Evolutionary conservation across 208 protist species (phyloP).

Genomic region (Wallacemonas sp.): DNA sequence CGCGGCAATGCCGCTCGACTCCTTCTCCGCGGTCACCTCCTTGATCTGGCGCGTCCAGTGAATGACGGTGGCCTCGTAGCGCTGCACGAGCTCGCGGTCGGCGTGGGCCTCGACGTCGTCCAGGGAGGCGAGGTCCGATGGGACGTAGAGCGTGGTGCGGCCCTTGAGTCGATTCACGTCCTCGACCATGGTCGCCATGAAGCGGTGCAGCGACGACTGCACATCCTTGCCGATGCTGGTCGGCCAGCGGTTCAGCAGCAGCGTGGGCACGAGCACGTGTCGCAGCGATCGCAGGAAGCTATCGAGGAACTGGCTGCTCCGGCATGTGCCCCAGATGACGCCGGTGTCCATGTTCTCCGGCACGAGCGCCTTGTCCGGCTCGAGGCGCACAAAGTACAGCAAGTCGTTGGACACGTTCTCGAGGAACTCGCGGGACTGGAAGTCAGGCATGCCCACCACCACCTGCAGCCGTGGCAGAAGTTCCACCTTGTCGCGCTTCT

Average conservation of each 20-base stretch:
- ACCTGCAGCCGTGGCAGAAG: constrained; percentile 25
- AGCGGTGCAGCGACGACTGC: constrained; percentile 93
- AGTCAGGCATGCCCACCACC: constrained; percentile 12
- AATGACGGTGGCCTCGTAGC: constrained; percentile 96
- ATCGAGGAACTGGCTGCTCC: constrained; percentile 61
- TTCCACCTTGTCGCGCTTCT: background rate
- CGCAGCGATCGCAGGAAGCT: constrained; percentile 89
- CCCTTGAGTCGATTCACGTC: constrained; percentile 93
- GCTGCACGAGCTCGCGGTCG: constrained; percentile 96
- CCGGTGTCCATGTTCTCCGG: constrained; percentile 87
- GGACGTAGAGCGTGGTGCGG: constrained; percentile 98
- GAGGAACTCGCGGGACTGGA: constrained; percentile 26
- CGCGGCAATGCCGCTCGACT: constrained; percentile 47
- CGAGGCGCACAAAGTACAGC: constrained; percentile 76
- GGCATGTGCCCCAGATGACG: constrained; percentile 78
- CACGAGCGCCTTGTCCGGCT: constrained; percentile 78
- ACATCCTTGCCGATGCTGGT: constrained; percentile 97
- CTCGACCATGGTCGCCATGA: constrained; percentile 97
- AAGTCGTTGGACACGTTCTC: constrained; percentile 52
- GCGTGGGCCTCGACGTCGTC: constrained; percentile 57
- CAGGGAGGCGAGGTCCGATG: constrained; percentile 77
- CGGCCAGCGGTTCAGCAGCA: constrained; percentile 92
- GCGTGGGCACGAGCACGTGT: constrained; percentile 76
- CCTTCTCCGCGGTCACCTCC: constrained; percentile 94
- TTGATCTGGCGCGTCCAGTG: constrained; percentile 99